These are phyloP conservation scores for Geranium brycei DNA, from an alignment of 345 rosid genomes.

Conservation along the genomic window DNA sequence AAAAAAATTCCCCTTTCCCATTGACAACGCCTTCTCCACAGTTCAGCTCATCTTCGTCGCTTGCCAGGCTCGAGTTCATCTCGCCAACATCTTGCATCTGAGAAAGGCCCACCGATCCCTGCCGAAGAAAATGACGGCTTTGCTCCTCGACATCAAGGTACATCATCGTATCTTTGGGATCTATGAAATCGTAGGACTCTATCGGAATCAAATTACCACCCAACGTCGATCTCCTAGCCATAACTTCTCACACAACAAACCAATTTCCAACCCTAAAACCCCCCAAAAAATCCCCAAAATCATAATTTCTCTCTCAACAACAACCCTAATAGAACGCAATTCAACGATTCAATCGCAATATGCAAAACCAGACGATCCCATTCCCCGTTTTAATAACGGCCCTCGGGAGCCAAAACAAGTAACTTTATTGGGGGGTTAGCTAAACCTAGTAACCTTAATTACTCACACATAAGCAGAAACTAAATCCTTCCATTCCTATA, in stretches of 20 bases:
- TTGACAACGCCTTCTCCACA: constrained; percentile 59
- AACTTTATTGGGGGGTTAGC: neutral
- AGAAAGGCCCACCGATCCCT: no score
- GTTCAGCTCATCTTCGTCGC: constrained; percentile 65
- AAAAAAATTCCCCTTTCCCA: constrained; percentile 45
- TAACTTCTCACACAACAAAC: neutral
- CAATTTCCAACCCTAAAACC: no score
- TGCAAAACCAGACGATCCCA: neutral
- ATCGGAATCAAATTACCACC: neutral
- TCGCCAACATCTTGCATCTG: no score
- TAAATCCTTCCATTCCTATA: neutral
- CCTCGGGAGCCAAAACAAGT: neutral
- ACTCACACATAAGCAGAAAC: neutral
- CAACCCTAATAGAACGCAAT: neutral
- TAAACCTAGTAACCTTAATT: neutral
- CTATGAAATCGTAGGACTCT: neutral
- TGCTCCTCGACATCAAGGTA: neutral
- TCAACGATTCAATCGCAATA: neutral
- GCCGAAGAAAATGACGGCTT: neutral
- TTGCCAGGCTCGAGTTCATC: no score
- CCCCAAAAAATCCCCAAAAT: no score
- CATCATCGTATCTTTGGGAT: no score
- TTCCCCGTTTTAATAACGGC: neutral
- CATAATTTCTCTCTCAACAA: neutral
- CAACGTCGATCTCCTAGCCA: neutral